Base-by-base conservation (phyloP, 2,329 filamentous ascomycete species). In the Fusarium austroafricanum region DNA sequence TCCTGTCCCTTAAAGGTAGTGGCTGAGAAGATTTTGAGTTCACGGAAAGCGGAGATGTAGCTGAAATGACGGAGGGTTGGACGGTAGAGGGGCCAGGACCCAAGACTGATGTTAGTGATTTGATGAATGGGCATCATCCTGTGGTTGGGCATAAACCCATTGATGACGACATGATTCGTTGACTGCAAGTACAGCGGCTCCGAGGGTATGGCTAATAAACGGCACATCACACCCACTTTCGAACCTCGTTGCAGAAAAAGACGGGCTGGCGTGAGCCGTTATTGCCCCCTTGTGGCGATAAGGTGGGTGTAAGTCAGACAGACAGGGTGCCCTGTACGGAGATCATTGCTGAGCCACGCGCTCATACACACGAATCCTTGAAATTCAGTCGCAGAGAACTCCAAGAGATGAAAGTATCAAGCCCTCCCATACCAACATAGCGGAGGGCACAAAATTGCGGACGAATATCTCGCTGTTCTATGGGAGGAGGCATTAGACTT, bases 21-120 rank as follows among this genome's bases (percentile, higher is more conserved):
- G 61, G 66, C 55, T 68, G 61, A 50, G 49, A 58, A 67, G 37
- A 53, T 66, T 68, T 68, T 68, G 66, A 69, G 66, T 68, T 68
- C 26, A 43, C 49, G 39, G 56, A 47, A 69, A 69, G 66, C 61
- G 66, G 66, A 69, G 65, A 44, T 40, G 61, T 26, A 69, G 66
- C 66, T 68, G 66, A 69, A 68, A 69, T 68, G 65, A 68, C 61
- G 65, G 61, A 67, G 51, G 31, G 62, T 21, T 26, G 47, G 49
- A 55, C 44, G 20, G 56, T 47, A 60, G 42, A 60, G 51, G 65
- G 42, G 35, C 50, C 40, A 58, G 50, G 28, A 46, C 33, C 37
- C 15, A 37, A 46, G 46, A 26, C 26, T 33, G 39, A 43, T 46
- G 65, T 61, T 62, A 51, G 42, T 18, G 44, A 68, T 68, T 63